Percentiles rank a stretch among this genome's conserved stretches.
Conservation (phyloP, 495 filamentous ascomycete genomes). For the Penicillium desertorum region DNA sequence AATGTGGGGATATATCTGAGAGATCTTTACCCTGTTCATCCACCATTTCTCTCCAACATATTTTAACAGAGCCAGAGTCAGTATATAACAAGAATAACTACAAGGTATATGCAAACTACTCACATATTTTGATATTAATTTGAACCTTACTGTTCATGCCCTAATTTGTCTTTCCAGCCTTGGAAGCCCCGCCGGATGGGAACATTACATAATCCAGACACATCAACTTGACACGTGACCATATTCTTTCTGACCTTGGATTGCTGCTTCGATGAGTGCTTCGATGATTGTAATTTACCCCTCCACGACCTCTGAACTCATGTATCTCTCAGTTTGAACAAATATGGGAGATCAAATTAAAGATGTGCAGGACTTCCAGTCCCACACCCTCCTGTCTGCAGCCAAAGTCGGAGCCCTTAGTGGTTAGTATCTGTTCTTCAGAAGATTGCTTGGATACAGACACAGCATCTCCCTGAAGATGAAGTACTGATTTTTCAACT, state of each 20-base stretch:
- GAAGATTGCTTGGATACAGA: conserved; percentile 1
- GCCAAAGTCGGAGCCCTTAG: conserved; percentile 53
- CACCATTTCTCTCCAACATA: background rate
- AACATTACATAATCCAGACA: conserved; percentile 4
- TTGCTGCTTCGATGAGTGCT: conserved; percentile 9
- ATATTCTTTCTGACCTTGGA: conserved; percentile 4
- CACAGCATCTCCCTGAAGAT: background rate
- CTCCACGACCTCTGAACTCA: conserved; percentile 7
- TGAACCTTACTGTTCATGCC: background rate
- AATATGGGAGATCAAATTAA: conserved; percentile 36
- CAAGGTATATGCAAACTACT: background rate
- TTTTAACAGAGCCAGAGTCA: background rate
- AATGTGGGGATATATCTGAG: background rate
- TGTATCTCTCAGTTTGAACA: conserved; percentile 13
- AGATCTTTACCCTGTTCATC: background rate
- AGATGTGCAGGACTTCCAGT: conserved; percentile 14
- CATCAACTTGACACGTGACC: background rate
- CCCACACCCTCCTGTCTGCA: conserved; percentile 37
- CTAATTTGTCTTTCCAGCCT: background rate
- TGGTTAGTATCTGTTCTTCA: conserved; percentile 42
- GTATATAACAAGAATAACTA: background rate
- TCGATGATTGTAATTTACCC: conserved; percentile 2
- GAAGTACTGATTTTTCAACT: conserved; percentile 5
- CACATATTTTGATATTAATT: background rate
- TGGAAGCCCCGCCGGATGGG: background rate